Conservation (phyloP, 768 basidiomycete genomes). For the Kwoniella heveanensis region DNA sequence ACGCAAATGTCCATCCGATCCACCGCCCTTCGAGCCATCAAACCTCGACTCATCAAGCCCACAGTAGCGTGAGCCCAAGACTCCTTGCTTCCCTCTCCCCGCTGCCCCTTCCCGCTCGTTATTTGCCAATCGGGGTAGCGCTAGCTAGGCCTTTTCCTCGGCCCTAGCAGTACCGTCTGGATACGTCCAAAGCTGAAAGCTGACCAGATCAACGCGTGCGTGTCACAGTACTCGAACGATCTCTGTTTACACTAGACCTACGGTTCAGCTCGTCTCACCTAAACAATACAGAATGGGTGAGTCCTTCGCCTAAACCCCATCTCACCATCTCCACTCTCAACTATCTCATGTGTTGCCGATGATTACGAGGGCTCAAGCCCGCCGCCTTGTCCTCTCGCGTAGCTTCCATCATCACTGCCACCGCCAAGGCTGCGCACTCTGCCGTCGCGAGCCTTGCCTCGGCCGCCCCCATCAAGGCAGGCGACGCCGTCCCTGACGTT, state of each 20-base stretch:
- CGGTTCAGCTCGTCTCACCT: slow-evolving; percentile 3
- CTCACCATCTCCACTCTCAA: too few relatives aligned
- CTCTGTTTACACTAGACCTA: slow-evolving; percentile 9
- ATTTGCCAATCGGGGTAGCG: too few relatives aligned
- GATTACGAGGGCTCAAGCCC: too few relatives aligned
- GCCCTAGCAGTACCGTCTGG: too few relatives aligned
- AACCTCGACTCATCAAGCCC: slow-evolving; percentile 15
- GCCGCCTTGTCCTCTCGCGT: background rate
- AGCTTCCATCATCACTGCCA: slow-evolving; percentile 60
- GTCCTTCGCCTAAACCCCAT: too few relatives aligned
- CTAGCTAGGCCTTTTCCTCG: too few relatives aligned
- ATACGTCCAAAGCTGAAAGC: too few relatives aligned
- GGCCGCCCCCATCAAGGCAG: slow-evolving; percentile 59
- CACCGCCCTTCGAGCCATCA: slow-evolving; percentile 2
- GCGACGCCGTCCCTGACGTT: slow-evolving; percentile 61
- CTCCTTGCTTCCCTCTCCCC: too few relatives aligned
- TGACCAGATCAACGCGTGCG: background rate
- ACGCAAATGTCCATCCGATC: slow-evolving; percentile 20
- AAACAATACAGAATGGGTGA: slow-evolving; percentile 33
- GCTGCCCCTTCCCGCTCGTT: background rate
- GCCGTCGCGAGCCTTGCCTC: slow-evolving; percentile 62
- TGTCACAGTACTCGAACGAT: slow-evolving; percentile 16
- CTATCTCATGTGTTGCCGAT: too few relatives aligned
- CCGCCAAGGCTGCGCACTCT: slow-evolving; percentile 64
- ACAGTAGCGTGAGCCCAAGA: slow-evolving; percentile 15